These are phyloP conservation scores for Hypoxylon sp. DNA, from an alignment of 2,329 filamentous ascomycete genomes.

Conservation along the genomic window DNA sequence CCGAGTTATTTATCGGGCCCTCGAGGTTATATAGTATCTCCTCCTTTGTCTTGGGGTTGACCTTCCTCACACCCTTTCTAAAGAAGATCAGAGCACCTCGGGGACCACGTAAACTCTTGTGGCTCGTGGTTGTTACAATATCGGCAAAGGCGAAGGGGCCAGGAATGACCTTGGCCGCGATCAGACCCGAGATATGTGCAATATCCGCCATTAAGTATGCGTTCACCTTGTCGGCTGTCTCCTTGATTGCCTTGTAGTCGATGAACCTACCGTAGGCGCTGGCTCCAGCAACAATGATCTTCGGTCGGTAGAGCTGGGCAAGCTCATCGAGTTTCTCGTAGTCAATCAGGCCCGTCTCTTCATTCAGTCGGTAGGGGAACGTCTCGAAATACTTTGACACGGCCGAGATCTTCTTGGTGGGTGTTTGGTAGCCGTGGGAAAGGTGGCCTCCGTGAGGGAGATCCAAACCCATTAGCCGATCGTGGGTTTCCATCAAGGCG, in stretches of 20 bases:
- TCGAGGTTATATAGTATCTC: conserved; percentile 93
- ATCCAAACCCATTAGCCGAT: conserved; percentile 96
- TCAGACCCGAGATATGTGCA: conserved; percentile 95
- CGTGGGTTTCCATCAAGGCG: conserved; percentile 90
- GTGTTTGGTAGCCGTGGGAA: conserved; percentile 97
- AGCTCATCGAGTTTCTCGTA: conserved; percentile 92
- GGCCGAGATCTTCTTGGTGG: conserved; percentile 95
- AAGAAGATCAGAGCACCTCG: conserved; percentile 99
- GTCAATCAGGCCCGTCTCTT: conserved; percentile 93
- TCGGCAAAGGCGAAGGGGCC: conserved; percentile 92
- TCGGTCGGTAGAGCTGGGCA: conserved; percentile 90
- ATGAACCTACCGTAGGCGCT: conserved; percentile 97
- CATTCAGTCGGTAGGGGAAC: conserved; percentile 91
- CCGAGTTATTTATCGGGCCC: conserved; percentile 92
- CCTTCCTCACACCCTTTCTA: conserved; percentile 88
- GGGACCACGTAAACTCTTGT: conserved; percentile 96
- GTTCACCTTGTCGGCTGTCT: conserved; percentile 90
- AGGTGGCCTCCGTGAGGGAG: conserved; percentile 96
- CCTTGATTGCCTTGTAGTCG: conserved; percentile 92
- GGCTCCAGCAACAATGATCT: conserved; percentile 91
- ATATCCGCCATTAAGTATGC: conserved; percentile 96
- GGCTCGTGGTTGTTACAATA: conserved; percentile 96
- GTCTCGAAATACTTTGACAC: conserved; percentile 99
- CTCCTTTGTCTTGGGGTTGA: conserved; percentile 87
- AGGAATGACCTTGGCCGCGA: conserved; percentile 91